phyloP scores from a whole-genome alignment of 2,329 filamentous ascomycete genomes.

The Colletotrichum theobromicola region DNA sequence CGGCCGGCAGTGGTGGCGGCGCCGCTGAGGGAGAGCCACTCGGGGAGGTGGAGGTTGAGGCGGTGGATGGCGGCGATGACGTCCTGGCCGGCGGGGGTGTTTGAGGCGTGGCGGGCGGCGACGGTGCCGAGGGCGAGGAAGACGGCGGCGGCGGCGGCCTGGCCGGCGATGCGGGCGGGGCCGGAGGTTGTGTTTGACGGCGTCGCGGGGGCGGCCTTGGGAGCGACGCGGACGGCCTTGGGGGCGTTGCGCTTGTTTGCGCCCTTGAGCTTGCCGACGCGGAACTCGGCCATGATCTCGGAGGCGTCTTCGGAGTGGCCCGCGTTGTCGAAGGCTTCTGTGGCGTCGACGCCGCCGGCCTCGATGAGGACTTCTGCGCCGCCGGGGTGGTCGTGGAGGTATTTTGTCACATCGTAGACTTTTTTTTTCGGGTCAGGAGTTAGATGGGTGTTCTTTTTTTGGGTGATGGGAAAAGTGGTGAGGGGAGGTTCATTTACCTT shows the following conservation, averaged over 20 bases:
- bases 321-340: slow-evolving; percentile 82
- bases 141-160: slow-evolving; percentile 22
- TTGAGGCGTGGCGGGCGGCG: slow-evolving; percentile 24
- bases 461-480: not conserved
- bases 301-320: slow-evolving; percentile 74
- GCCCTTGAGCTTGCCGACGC: slow-evolving; percentile 42
- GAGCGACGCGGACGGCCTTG: slow-evolving; percentile 27
- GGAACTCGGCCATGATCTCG: slow-evolving; percentile 44
- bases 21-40: not conserved
- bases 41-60: slow-evolving; percentile 15
- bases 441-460: not conserved
- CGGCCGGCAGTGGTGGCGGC: not conserved
- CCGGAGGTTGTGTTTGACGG: not conserved
- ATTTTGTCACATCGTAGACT: slow-evolving; percentile 66
- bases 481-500: slow-evolving; percentile 41
- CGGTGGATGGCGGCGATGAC: slow-evolving; percentile 19
- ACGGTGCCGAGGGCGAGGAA: slow-evolving; percentile 25
- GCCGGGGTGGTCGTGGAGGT: slow-evolving; percentile 68
- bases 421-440: not conserved
- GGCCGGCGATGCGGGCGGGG: slow-evolving; percentile 8
- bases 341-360: slow-evolving; percentile 78
- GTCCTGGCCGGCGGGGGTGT: slow-evolving; percentile 14
- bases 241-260: slow-evolving; percentile 24
- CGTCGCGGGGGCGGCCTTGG: slow-evolving; percentile 1
- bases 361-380: slow-evolving; percentile 81